Evolutionary conservation across 139 green algal species (phyloP).

Genomic region (Micromonas commoda): DNA sequence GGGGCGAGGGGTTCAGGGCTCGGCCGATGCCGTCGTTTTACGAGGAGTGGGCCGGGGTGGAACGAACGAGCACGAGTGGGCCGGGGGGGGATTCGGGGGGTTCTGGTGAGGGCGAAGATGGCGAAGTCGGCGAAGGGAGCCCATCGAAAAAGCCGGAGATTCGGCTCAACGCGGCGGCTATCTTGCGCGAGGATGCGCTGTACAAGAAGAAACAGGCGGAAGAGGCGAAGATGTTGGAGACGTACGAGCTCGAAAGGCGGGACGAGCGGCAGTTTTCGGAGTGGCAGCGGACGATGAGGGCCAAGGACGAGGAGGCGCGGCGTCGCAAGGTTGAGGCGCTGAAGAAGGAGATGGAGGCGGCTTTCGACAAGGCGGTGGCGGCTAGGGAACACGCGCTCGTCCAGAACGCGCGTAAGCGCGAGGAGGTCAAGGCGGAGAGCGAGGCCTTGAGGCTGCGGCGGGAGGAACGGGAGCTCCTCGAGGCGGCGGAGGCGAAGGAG

Average conservation of each 20-base stretch:
- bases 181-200: conserved; percentile 69
- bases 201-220: conserved; percentile 62
- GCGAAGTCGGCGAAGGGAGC: too few species aligned
- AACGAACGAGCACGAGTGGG: too few species aligned
- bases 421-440: conserved; percentile 29
- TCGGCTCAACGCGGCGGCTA: conserved; percentile 61
- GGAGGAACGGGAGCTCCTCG: conserved; percentile 39
- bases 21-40: conserved; percentile 25
- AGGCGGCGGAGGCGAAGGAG: conserved; percentile 43
- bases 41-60: neutral
- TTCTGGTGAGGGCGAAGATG: too few species aligned
- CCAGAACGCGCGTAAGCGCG: neutral
- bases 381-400: neutral
- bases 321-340: conserved; percentile 29
- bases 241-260: conserved; percentile 60
- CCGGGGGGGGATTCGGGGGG: too few species aligned
- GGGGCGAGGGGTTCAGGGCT: conserved; percentile 37
- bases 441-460: conserved; percentile 42
- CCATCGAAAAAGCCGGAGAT: conserved; percentile 48
- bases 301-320: conserved; percentile 45
- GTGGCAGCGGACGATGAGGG: conserved; percentile 43
- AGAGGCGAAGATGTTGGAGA: conserved; percentile 52
- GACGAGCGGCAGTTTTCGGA: conserved; percentile 52
- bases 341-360: conserved; percentile 43
- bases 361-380: conserved; percentile 24